Evolutionary conservation across 805 yeast genomes (phyloP).

Genomic region (Yarrowia osloensis): DNA sequence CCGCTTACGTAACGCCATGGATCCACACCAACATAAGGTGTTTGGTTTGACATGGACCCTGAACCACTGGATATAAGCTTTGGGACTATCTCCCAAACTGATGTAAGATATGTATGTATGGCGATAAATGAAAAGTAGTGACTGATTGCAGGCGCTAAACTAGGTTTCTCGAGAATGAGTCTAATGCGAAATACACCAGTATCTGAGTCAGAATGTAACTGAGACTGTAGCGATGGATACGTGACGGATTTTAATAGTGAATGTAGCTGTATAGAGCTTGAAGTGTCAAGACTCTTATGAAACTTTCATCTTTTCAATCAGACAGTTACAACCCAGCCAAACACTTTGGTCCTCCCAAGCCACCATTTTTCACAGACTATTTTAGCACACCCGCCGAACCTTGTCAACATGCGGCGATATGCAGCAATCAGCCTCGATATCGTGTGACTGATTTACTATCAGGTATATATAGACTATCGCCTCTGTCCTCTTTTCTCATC

Average conservation of each 20-base stretch:
- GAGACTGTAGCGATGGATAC: neutral
- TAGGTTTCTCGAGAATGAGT: neutral
- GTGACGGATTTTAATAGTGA: too few relatives aligned
- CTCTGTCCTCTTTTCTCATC: neutral
- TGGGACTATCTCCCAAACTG: neutral
- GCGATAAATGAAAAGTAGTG: constrained; percentile 16
- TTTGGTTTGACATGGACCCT: constrained; percentile 1
- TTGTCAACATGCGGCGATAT: neutral
- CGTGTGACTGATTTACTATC: constrained; percentile 16
- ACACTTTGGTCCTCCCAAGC: neutral
- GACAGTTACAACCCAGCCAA: neutral
- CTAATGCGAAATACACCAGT: constrained; percentile 5
- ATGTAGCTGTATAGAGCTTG: too few relatives aligned
- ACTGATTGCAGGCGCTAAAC: neutral
- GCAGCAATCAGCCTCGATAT: constrained; percentile 26
- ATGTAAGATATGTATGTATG: constrained; percentile 24
- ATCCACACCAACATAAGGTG: neutral
- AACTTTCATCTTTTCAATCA: neutral
- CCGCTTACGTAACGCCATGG: neutral
- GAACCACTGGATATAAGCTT: neutral
- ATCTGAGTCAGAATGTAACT: constrained; percentile 1
- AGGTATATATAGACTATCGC: neutral
- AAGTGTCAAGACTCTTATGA: neutral
- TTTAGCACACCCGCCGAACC: constrained; percentile 6
- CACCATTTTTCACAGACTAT: neutral